Percentiles rank a stretch among this genome's conserved stretches.
phyloP scores from a whole-genome alignment of 768 basidiomycete species.

The Tylopilus plumbeoviolaceoides region DNA sequence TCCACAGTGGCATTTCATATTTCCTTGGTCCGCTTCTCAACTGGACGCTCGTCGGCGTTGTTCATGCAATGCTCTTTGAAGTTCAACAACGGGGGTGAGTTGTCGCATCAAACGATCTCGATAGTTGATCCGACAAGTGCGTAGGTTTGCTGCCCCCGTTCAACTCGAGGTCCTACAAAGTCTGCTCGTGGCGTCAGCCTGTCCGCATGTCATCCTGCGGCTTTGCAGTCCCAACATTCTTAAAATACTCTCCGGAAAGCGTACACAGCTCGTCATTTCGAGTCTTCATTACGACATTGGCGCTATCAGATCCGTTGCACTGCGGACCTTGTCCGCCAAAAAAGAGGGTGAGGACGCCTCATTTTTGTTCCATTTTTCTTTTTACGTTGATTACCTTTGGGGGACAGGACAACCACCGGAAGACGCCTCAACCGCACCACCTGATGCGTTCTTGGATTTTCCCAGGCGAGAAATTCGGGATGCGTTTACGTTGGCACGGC shows the following conservation, averaged over 20 bases:
- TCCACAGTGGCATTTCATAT: slow-evolving; percentile 74
- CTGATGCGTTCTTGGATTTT: slow-evolving; percentile 46
- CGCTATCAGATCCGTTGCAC: slow-evolving; percentile 38
- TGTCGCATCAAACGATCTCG: neutral
- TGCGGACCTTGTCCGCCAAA: slow-evolving; percentile 35
- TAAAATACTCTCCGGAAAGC: slow-evolving; percentile 40
- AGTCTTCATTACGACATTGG: slow-evolving; percentile 35
- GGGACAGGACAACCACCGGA: slow-evolving; percentile 18
- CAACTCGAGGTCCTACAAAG: slow-evolving; percentile 66
- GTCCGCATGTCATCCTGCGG: slow-evolving; percentile 62
- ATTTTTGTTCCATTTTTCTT: neutral
- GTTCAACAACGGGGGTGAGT: slow-evolving; percentile 53
- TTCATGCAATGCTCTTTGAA: slow-evolving; percentile 59
- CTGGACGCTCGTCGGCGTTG: slow-evolving; percentile 77
- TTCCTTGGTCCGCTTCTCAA: slow-evolving; percentile 69
- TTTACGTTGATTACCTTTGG: neutral
- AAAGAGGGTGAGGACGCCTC: slow-evolving; percentile 33
- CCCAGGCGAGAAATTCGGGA: slow-evolving; percentile 53
- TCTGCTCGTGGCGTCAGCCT: slow-evolving; percentile 57
- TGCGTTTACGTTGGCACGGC: slow-evolving; percentile 53
- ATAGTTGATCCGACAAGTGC: neutral
- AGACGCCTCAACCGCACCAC: slow-evolving; percentile 19
- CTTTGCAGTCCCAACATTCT: slow-evolving; percentile 58
- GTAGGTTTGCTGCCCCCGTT: slow-evolving; percentile 44
- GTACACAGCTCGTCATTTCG: slow-evolving; percentile 28